phyloP scores from a whole-genome alignment of 805 yeast genomes.

The Saturnispora silvae region DNA sequence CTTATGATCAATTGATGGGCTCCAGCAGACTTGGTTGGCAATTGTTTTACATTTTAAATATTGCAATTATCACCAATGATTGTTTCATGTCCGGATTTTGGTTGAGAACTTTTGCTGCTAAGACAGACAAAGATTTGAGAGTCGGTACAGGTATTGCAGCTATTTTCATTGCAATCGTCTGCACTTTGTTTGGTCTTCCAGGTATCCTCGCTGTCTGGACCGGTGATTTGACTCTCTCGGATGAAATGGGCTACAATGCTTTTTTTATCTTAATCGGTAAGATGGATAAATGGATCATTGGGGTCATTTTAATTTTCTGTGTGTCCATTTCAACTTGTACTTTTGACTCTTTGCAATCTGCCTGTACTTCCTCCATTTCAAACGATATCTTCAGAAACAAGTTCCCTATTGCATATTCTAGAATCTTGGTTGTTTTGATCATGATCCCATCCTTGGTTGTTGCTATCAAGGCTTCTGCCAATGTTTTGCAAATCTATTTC shows the following conservation, averaged over 20 bases:
- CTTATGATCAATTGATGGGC: conserved; percentile 53
- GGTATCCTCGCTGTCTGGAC: conserved; percentile 92
- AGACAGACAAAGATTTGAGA: conserved; percentile 60
- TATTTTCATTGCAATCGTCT: conserved; percentile 48
- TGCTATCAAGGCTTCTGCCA: conserved; percentile 71
- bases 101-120: conserved; percentile 88
- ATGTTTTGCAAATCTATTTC: conserved; percentile 75
- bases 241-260: conserved; percentile 52
- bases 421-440: conserved; percentile 59
- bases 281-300: conserved; percentile 81
- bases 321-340: conserved; percentile 77
- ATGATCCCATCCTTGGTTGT: conserved; percentile 85
- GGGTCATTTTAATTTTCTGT: conserved; percentile 67
- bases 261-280: conserved; percentile 60
- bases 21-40: conserved; percentile 80
- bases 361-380: conserved; percentile 78
- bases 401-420: conserved; percentile 51
- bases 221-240: conserved; percentile 45
- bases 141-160: conserved; percentile 73
- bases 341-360: conserved; percentile 81
- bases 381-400: conserved; percentile 84
- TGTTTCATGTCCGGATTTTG: conserved; percentile 88
- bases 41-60: conserved; percentile 68
- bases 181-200: conserved; percentile 66
- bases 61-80: conserved; percentile 85